phyloP scores from a whole-genome alignment of 1,139 yeast genomes.

The Taphrina flavorubra region DNA sequence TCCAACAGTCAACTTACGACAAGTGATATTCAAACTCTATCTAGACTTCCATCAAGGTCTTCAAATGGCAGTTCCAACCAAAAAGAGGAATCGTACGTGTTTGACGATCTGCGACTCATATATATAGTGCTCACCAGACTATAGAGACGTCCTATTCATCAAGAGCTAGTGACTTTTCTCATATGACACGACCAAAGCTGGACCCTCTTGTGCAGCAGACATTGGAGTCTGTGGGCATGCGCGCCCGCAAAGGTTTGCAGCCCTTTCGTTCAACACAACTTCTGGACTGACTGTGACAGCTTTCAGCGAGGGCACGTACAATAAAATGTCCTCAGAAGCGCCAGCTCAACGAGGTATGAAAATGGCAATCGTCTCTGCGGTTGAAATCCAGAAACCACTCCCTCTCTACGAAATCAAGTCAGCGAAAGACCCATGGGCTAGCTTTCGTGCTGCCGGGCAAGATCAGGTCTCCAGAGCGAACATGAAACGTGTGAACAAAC shows the following conservation, averaged over 20 bases:
- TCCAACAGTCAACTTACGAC: no score
- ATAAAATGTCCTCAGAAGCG: neutral
- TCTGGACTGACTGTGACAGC: slow-evolving; percentile 2
- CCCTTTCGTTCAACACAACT: no score
- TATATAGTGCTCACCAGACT: neutral
- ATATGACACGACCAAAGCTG: slow-evolving; percentile 30
- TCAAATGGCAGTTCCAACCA: neutral
- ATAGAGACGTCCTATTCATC: neutral
- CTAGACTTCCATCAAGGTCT: neutral
- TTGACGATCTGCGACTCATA: no score
- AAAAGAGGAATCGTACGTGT: neutral
- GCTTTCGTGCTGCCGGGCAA: slow-evolving; percentile 22
- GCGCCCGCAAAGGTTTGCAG: slow-evolving; percentile 34
- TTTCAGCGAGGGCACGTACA: slow-evolving; percentile 18
- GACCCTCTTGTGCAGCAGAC: slow-evolving; percentile 30
- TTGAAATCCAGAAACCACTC: slow-evolving; percentile 17
- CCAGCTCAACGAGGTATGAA: slow-evolving; percentile 18
- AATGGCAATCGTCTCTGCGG: slow-evolving; percentile 5
- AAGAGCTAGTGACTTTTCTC: slow-evolving; percentile 11
- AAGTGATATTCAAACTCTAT: no score
- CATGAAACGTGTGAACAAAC: neutral
- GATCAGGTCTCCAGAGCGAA: neutral
- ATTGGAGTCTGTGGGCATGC: slow-evolving; percentile 32
- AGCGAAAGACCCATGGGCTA: slow-evolving; percentile 32
- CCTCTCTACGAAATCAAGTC: slow-evolving; percentile 25